phyloP scores from a whole-genome alignment of 2,329 filamentous ascomycete species.

The Phoma sp. region DNA sequence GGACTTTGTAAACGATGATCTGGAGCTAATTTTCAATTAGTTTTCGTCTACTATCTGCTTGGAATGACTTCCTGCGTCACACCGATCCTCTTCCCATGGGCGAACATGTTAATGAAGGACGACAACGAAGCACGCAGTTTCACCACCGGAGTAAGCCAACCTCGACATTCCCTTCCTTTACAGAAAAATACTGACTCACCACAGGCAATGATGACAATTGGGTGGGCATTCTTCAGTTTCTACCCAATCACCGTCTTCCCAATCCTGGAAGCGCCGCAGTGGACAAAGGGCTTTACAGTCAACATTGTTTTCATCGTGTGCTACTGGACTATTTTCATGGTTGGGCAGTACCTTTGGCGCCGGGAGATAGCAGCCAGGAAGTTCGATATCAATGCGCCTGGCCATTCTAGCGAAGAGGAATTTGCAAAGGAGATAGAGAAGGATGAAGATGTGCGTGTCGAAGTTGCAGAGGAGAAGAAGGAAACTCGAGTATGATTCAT shows the following conservation, averaged over 20 bases:
- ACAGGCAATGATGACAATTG: slow-evolving; percentile 46
- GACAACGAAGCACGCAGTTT: slow-evolving; percentile 53
- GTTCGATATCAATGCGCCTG: slow-evolving; percentile 8
- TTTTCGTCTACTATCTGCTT: slow-evolving; percentile 34
- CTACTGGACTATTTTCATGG: slow-evolving; percentile 42
- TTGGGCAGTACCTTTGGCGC: slow-evolving; percentile 43
- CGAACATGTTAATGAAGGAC: slow-evolving; percentile 36
- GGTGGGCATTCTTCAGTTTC: slow-evolving; percentile 38
- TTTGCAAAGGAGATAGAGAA: slow-evolving; percentile 6
- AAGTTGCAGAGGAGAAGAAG: slow-evolving; percentile 16
- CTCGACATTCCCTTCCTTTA: no score
- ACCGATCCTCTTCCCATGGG: slow-evolving; percentile 36
- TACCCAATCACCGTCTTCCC: slow-evolving; percentile 42
- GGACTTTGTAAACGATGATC: no score
- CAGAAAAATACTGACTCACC: background rate
- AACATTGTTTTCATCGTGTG: slow-evolving; percentile 34
- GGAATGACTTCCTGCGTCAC: slow-evolving; percentile 36
- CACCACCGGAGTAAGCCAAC: slow-evolving; percentile 32
- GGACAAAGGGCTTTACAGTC: slow-evolving; percentile 38
- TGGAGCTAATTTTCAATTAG: slow-evolving; percentile 17
- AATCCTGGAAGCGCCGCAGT: slow-evolving; percentile 38
- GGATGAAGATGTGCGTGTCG: slow-evolving; percentile 14
- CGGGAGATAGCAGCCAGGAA: slow-evolving; percentile 14
- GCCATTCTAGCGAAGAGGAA: slow-evolving; percentile 14
- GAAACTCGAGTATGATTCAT: slow-evolving; percentile 8